Conservation (phyloP, 176 grass and related monocot species). For the Secale cereale region DNA sequence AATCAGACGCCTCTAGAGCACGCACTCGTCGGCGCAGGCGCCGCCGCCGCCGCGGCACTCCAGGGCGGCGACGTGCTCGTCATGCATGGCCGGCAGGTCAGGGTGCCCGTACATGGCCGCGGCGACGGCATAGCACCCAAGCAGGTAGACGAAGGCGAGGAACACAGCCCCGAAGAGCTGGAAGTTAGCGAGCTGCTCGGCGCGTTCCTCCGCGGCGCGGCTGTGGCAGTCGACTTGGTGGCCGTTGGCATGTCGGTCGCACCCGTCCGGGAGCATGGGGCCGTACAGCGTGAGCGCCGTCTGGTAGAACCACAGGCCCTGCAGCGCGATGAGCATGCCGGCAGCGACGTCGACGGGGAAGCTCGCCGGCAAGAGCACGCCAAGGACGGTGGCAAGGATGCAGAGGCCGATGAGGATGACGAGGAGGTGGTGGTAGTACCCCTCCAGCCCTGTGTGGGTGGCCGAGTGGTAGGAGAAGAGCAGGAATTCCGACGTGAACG, state of each 20-base stretch:
- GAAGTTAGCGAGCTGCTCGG: slow-evolving; percentile 58
- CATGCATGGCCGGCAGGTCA: slow-evolving; percentile 36
- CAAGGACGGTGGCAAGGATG: slow-evolving; percentile 38
- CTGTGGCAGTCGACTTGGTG: slow-evolving; percentile 31
- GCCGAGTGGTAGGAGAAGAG: slow-evolving; percentile 93
- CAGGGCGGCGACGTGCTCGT: background rate
- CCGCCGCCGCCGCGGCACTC: too few species aligned
- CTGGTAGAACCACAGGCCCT: slow-evolving; percentile 97
- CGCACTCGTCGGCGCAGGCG: too few species aligned
- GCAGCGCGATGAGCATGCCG: slow-evolving; percentile 54
- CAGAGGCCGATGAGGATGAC: slow-evolving; percentile 64
- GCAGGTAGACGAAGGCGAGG: slow-evolving; percentile 39
- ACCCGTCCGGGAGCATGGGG: slow-evolving; percentile 59
- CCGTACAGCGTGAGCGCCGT: slow-evolving; percentile 84
- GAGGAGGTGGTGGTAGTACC: slow-evolving; percentile 88
- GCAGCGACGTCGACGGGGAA: slow-evolving; percentile 48
- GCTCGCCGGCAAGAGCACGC: slow-evolving; percentile 55
- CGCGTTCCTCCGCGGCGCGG: slow-evolving; percentile 44
- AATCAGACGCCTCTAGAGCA: too few species aligned
- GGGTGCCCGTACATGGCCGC: slow-evolving; percentile 25
- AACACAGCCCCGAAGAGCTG: slow-evolving; percentile 61
- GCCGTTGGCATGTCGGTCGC: slow-evolving; percentile 33
- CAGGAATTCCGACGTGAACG: slow-evolving; percentile 63
- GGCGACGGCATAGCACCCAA: slow-evolving; percentile 17
- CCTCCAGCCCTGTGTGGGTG: slow-evolving; percentile 60